phyloP scores from a whole-genome alignment of 345 rosid genomes.

The Sisymbrium altissimum region DNA sequence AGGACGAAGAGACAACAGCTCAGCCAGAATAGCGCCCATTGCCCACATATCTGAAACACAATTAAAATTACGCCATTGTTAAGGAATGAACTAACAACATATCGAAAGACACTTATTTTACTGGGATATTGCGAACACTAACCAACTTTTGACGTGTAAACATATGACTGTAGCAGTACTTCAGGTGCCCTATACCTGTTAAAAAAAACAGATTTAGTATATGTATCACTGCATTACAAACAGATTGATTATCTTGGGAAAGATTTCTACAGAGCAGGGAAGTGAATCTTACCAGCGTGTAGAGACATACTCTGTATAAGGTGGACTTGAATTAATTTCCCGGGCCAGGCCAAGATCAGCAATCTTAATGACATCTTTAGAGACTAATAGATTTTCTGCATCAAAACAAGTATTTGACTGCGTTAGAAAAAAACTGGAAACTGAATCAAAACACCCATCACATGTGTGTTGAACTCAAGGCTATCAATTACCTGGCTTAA shows the following conservation, averaged over 20 bases:
- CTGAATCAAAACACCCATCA: no score
- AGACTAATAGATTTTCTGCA: slow-evolving; percentile 78
- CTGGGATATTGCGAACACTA: slow-evolving; percentile 28
- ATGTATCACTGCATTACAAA: background rate
- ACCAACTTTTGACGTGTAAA: slow-evolving; percentile 88
- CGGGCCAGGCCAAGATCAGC: slow-evolving; percentile 99
- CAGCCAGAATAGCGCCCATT: slow-evolving; percentile 98
- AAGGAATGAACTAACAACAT: background rate
- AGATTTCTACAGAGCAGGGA: background rate
- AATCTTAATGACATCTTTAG: slow-evolving; percentile 72
- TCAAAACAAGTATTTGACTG: background rate
- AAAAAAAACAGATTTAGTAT: background rate
- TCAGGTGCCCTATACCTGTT: slow-evolving; percentile 99
- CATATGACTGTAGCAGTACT: slow-evolving; percentile 78
- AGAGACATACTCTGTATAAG: slow-evolving; percentile 86
- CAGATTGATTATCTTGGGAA: background rate
- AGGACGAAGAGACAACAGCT: slow-evolving; percentile 70
- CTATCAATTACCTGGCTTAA: slow-evolving; percentile 81
- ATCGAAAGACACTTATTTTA: background rate
- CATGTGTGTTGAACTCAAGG: background rate
- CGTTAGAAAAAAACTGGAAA: background rate
- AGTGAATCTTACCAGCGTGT: slow-evolving; percentile 77
- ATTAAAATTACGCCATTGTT: background rate
- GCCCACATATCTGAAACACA: slow-evolving; percentile 87
- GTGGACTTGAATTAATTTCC: slow-evolving; percentile 80